Conservation (phyloP, 2,329 filamentous ascomycete genomes). For the Colletotrichum sp. region DNA sequence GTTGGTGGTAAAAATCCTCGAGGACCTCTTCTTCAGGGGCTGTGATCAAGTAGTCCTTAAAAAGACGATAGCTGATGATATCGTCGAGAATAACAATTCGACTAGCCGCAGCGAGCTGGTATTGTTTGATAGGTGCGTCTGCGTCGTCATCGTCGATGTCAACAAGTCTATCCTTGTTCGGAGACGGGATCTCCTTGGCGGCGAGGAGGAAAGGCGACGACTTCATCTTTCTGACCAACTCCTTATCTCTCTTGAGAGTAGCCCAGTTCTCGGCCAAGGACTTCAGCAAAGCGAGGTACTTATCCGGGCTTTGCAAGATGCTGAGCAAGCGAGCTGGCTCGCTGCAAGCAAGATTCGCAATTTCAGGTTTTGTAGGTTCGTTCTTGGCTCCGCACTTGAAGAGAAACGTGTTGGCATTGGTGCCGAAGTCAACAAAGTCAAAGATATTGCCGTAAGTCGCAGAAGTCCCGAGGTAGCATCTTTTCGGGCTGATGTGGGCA, state of each 20-base stretch:
- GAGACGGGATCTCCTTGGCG: slow-evolving; percentile 69
- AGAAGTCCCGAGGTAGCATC: slow-evolving; percentile 80
- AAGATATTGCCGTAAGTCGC: slow-evolving; percentile 85
- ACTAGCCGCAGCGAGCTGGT: slow-evolving; percentile 73
- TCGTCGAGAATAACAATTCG: slow-evolving; percentile 85
- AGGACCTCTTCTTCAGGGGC: slow-evolving; percentile 89
- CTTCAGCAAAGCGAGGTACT: slow-evolving; percentile 83
- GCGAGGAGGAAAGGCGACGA: slow-evolving; percentile 79
- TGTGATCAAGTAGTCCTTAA: slow-evolving; percentile 83
- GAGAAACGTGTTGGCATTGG: slow-evolving; percentile 86
- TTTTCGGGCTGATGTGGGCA: slow-evolving; percentile 68
- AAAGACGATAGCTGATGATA: slow-evolving; percentile 85
- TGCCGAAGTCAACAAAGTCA: slow-evolving; percentile 94
- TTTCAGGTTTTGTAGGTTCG: slow-evolving; percentile 86
- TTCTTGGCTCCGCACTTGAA: slow-evolving; percentile 88
- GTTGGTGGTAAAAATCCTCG: slow-evolving; percentile 81
- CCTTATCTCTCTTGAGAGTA: slow-evolving; percentile 77
- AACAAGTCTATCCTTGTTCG: slow-evolving; percentile 49
- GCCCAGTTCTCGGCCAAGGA: slow-evolving; percentile 77
- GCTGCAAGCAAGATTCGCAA: slow-evolving; percentile 81
- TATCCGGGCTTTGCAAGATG: slow-evolving; percentile 80
- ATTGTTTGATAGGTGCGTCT: slow-evolving; percentile 73
- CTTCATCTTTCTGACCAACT: slow-evolving; percentile 78
- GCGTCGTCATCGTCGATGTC: slow-evolving; percentile 65
- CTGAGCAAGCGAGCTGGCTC: slow-evolving; percentile 85